Conservation (phyloP, 768 basidiomycete genomes). For the Tricholoma flavovirens region DNA sequence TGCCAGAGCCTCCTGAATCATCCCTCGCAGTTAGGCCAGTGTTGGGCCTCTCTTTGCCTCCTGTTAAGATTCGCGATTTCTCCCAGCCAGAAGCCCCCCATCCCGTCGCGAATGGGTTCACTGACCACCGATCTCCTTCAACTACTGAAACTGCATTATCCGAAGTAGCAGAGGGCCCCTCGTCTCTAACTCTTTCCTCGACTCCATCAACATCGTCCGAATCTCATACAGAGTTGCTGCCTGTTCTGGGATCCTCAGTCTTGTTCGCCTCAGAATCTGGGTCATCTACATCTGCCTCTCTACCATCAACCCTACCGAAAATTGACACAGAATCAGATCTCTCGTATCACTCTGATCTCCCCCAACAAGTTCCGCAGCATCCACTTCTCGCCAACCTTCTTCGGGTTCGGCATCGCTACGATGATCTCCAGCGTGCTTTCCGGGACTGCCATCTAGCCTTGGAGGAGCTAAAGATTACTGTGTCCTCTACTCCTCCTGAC, state of each 20-base stretch:
- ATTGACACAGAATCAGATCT: not conserved
- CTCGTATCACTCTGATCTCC: constrained; percentile 3
- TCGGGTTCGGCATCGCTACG: constrained; percentile 27
- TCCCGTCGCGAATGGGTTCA: not conserved
- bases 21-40: not conserved
- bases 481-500: constrained; percentile 15
- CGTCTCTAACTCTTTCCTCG: not conserved
- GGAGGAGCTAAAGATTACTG: constrained; percentile 44
- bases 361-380: constrained; percentile 15
- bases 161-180: not conserved
- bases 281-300: not conserved
- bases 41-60: not conserved
- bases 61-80: not conserved
- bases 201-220: not conserved
- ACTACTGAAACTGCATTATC: not conserved
- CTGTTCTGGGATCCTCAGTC: not conserved
- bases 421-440: constrained; percentile 51
- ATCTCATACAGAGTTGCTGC: too few species aligned
- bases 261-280: not conserved
- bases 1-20: not conserved
- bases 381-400: constrained; percentile 43
- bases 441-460: constrained; percentile 66
- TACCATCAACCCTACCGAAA: not conserved
- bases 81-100: not conserved
- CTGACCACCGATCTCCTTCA: not conserved